A percentile compares a stretch with the other conserved stretches of the same genome.
Conservation (phyloP, 441 rosid genomes). For the Populus trichocarpa region DNA sequence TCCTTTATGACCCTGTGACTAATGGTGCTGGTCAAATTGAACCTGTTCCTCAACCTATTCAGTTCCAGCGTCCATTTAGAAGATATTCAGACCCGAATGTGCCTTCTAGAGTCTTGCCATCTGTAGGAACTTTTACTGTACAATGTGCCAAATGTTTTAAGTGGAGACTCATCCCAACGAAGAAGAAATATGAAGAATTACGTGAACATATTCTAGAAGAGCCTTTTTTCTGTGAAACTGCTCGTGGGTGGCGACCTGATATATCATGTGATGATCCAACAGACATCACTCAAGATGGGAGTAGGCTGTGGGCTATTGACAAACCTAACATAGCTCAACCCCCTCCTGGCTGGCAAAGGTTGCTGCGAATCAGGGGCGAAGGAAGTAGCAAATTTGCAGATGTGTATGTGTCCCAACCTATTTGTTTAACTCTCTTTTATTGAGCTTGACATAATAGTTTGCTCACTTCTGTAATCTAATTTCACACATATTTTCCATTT, state of each 20-base stretch:
- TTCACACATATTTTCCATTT: background rate
- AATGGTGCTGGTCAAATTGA: constrained; percentile 33
- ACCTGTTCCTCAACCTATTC: constrained; percentile 29
- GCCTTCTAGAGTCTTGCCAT: constrained; percentile 46
- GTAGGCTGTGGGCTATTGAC: constrained; percentile 93
- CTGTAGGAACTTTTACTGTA: constrained; percentile 85
- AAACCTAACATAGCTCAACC: constrained; percentile 89
- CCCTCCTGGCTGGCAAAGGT: constrained; percentile 88
- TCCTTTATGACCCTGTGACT: constrained; percentile 52
- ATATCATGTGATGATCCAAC: constrained; percentile 72
- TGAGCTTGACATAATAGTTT: background rate
- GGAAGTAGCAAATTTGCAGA: constrained; percentile 91
- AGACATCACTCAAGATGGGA: constrained; percentile 87
- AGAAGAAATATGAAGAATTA: constrained; percentile 85
- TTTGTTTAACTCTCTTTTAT: background rate
- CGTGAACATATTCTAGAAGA: constrained; percentile 69
- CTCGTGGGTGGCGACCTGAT: constrained; percentile 78
- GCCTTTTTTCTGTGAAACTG: constrained; percentile 70
- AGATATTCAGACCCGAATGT: constrained; percentile 26
- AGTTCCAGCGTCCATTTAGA: constrained; percentile 22
- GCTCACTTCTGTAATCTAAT: background rate
- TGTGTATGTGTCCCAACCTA: constrained; percentile 54
- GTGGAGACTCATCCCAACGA: constrained; percentile 90
- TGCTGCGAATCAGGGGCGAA: constrained; percentile 72
- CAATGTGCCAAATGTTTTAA: constrained; percentile 86